Evolutionary conservation across 495 filamentous ascomycete genomes (phyloP), one percentile per base, ranked within the genome.

Genomic region (Penicillium waksmanii): DNA sequence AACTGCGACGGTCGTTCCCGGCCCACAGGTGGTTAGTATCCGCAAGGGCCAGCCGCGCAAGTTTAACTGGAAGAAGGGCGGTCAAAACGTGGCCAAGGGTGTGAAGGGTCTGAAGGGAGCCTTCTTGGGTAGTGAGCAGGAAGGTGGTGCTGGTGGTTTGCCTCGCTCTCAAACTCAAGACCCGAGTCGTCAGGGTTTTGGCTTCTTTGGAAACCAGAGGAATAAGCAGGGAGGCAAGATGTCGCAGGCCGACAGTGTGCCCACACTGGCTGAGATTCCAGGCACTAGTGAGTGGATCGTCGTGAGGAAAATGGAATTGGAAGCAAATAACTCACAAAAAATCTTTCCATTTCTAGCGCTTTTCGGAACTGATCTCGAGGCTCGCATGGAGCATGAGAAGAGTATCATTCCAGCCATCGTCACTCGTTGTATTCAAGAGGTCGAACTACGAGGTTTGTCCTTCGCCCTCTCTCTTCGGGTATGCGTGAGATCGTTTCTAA

Each of bases 51-150:
- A 96, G 70, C 85, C 87, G 33, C 96, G 92, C 77, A 96, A 96
- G 70, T 97, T 97, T 77, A 96, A 95, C 75, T 98, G 95, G 94
- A 97, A 97, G 82, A 97, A 96, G 73, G 93, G 92, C 27, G 90
- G 91, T 23, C 92, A 96, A 73, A 89, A 89, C 42, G 87, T 98
- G 54, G 92, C 93, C 36, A 96, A 97, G 76, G 93, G 93, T 61
- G 91, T 97, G 51, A 98, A 98, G 77, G 92, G 93, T 40, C 85
- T 97, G 66, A 96, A 96, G 68, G 89, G 89, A 36, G 90, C 91
- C 1, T 88, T 84, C 77, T 87, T 74, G 73, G 86, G 71, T 59
- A 83, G 71, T 70, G 84, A 74, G 34, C 67, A 66, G 52, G 71
- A 77, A 46, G 57, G 75, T 17, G 69, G 76, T n/a, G 69, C 74